Percentiles rank a stretch among this genome's conserved stretches.
These are phyloP conservation scores for Beauveria sp. DNA, from an alignment of 2,329 filamentous ascomycete genomes.

Conservation along the genomic window DNA sequence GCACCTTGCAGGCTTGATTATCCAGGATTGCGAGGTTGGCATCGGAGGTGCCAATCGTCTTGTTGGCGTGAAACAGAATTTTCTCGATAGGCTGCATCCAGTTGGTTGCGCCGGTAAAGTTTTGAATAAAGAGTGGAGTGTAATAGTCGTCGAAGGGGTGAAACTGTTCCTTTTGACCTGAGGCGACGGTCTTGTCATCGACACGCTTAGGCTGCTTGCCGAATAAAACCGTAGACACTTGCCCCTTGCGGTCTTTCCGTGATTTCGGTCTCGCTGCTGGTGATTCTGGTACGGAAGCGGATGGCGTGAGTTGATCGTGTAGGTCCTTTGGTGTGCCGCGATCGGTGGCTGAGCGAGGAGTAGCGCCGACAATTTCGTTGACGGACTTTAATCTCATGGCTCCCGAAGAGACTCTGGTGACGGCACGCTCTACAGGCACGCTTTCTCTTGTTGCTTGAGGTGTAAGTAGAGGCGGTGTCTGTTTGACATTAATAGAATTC, in stretches of 20 bases:
- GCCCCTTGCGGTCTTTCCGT: slow-evolving; percentile 52
- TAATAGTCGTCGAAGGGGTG: slow-evolving; percentile 55
- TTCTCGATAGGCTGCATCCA: slow-evolving; percentile 61
- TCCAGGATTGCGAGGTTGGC: slow-evolving; percentile 78
- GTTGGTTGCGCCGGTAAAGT: slow-evolving; percentile 44
- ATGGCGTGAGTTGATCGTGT: slow-evolving; percentile 30
- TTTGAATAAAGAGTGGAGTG: slow-evolving; percentile 53
- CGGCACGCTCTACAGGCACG: slow-evolving; percentile 42
- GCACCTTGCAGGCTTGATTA: slow-evolving; percentile 76
- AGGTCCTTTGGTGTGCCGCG: slow-evolving; percentile 20
- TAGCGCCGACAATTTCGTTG: slow-evolving; percentile 61
- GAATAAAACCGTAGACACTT: slow-evolving; percentile 70
- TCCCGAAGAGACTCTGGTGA: slow-evolving; percentile 62
- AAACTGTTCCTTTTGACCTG: slow-evolving; percentile 32
- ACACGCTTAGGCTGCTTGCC: slow-evolving; percentile 53
- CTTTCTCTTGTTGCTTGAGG: slow-evolving; percentile 14
- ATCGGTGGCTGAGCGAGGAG: slow-evolving; percentile 29
- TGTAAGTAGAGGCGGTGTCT: slow-evolving; percentile 11
- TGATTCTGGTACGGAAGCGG: slow-evolving; percentile 38
- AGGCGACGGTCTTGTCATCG: slow-evolving; percentile 38
- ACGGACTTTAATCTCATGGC: slow-evolving; percentile 65
- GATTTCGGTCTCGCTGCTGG: slow-evolving; percentile 31
- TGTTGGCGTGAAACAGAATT: slow-evolving; percentile 74
- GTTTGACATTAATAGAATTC: background rate
- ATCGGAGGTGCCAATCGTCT: slow-evolving; percentile 81